Base-by-base conservation (phyloP, 306 rosid species). In the Echinosophora koreensis region DNA sequence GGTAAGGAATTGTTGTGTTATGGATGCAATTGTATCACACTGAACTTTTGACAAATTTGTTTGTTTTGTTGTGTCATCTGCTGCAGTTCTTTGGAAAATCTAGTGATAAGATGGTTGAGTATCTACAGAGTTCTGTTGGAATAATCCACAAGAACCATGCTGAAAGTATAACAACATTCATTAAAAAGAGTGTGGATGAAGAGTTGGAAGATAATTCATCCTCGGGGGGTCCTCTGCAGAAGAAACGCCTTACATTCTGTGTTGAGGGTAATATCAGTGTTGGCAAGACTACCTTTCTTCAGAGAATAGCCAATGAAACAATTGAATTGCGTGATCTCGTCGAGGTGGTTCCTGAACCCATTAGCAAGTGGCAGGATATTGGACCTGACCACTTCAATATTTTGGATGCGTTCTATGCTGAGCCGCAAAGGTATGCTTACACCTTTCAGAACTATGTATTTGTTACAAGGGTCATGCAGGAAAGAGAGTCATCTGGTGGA, bases 361-460 rank as follows among this genome's bases (percentile, higher is more conserved):
- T 95, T 63, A 64, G 77, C 69, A 92, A 95, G 90, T 95, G 99
- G 99, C 98, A 92, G 84, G 91, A 95, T 85, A 79, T 95, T 72
- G 98, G 98, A 64, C 96, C 97, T 7, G 97, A 95, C 59, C 98
- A 95, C 87, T 95, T 95, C 73, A 95, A 95, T 73, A 92, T 95
- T 72, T 86, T 95, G 70, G 90, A 92, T 51, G 98, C 98, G 49
- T 95, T 95, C 77, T 95, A 95, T 81, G 97, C 98, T 0, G 96
- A 95, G 85, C 98, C 98, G 0, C 85, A 95, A 64, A 86, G 98
- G 82, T 95, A 95, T 85, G 98, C 98, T 2, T 95, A 95, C 79
- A 95, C 98, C 78, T 95, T 95, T 84, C 98, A 95, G 96, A 95
- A 95, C 87, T 95, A 92, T 78, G 97, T 95, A 18, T 95, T 95